Evolutionary conservation across 208 protist species (phyloP), one percentile per base, ranked within the genome.

Genomic region (Trypanosoma congolense): DNA sequence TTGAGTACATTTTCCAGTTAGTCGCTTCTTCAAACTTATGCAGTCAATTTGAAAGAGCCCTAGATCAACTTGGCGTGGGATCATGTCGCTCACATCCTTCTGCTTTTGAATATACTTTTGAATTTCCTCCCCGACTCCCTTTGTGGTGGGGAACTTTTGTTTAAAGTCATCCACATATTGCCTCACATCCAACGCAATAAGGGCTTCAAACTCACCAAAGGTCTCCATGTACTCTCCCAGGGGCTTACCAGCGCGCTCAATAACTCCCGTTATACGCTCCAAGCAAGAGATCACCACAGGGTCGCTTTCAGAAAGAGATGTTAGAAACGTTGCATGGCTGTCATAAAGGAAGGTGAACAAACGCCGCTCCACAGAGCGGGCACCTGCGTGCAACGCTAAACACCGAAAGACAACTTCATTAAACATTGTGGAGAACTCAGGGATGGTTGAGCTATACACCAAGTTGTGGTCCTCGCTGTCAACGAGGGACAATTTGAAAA

Each of bases 311-410:
- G 54, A 46, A 18, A 91, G 55, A 4, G 77, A 66, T 38, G 81
- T 49, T 9, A 96, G 59, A 60, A 88, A 86, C 0, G 84, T 83
- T 0, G 75, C 93, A 6, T 36, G 46, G n/a, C 79, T 77, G 65
- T 90, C 78, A 73, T 95, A 96, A 14, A 96, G 73, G 47, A 97
- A 96, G 55, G 78, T 87, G 61, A 96, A 92, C 44, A 96, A 55
- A 21, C 68, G 64, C 4, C 82, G 82, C 65, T 97, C 94, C 0
- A 98, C 65, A 19, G 92, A 84, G 40, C 87, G 92, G 25, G 97
- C 74, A 48, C 90, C 91, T 28, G 66, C 66, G 59, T 93, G 78
- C 25, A 76, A 36, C 10, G 48, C 61, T 30, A 97, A 61, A 41
- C 72, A 92, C 8, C 90, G 82, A 43, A 81, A 80, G 25, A 96